Evolutionary conservation across 495 filamentous ascomycete genomes (phyloP).

Genomic region (Xylaria palmicola): DNA sequence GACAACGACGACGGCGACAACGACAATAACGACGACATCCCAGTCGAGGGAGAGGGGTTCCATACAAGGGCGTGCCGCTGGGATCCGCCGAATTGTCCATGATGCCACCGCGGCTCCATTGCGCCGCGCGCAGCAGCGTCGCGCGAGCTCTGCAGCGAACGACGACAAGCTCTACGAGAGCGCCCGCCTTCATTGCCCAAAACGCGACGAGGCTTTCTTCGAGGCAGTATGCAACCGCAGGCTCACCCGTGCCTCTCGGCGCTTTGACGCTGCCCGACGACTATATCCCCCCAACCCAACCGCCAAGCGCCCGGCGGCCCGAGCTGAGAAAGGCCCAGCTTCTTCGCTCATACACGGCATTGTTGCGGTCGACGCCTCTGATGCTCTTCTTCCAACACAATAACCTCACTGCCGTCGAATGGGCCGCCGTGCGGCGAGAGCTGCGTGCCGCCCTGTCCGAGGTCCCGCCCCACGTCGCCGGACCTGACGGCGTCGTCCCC

Average conservation of each 20-base stretch:
- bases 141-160: constrained; percentile 23
- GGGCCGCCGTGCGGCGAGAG: constrained; percentile 83
- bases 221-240: constrained; percentile 38
- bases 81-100: not conserved
- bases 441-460: constrained; percentile 65
- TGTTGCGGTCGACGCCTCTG: constrained; percentile 83
- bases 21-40: not conserved
- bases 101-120: constrained; percentile 28
- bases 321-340: constrained; percentile 93
- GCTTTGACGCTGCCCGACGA: constrained; percentile 51
- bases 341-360: constrained; percentile 86
- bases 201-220: constrained; percentile 20
- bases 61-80: not conserved
- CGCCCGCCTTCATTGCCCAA: constrained; percentile 15
- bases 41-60: not conserved
- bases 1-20: too few relatives aligned
- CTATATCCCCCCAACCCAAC: constrained; percentile 69
- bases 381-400: constrained; percentile 96
- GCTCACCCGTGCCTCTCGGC: constrained; percentile 46
- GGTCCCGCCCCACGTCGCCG: constrained; percentile 37
- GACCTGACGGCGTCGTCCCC: constrained; percentile 16
- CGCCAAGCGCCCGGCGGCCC: constrained; percentile 81
- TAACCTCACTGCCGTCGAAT: constrained; percentile 86
- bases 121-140: constrained; percentile 24
- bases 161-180: constrained; percentile 12